These are phyloP conservation scores for Calonectria fujianensis DNA, from an alignment of 2,329 filamentous ascomycete genomes.

Conservation along the genomic window DNA sequence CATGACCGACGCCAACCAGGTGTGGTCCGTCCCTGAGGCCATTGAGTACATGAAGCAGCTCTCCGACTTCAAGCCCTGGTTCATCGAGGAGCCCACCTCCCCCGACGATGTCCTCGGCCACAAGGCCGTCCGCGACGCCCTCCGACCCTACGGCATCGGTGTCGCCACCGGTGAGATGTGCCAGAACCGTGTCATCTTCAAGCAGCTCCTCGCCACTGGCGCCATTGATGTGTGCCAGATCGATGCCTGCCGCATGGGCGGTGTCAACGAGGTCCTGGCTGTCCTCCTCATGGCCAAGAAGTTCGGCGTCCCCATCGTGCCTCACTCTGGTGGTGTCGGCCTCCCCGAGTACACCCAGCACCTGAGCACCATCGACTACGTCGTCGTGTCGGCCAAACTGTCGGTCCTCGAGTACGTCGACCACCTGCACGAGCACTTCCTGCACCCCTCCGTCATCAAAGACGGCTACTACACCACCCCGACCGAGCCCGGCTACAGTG, in stretches of 20 bases:
- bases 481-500: slow-evolving; percentile 88
- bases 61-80: slow-evolving; percentile 90
- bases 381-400: slow-evolving; percentile 87
- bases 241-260: slow-evolving; percentile 91
- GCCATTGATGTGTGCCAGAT: slow-evolving; percentile 93
- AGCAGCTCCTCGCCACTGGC: slow-evolving; percentile 87
- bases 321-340: slow-evolving; percentile 92
- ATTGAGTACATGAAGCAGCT: slow-evolving; percentile 91
- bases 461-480: slow-evolving; percentile 94
- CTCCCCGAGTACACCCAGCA: slow-evolving; percentile 96
- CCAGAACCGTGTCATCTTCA: slow-evolving; percentile 95
- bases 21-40: slow-evolving; percentile 93
- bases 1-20: slow-evolving; percentile 96
- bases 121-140: slow-evolving; percentile 87
- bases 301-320: slow-evolving; percentile 87
- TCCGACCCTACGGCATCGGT: slow-evolving; percentile 83
- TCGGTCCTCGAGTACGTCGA: slow-evolving; percentile 94
- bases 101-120: slow-evolving; percentile 94
- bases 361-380: slow-evolving; percentile 93
- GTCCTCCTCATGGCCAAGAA: slow-evolving; percentile 90
- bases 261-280: slow-evolving; percentile 94
- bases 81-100: slow-evolving; percentile 95
- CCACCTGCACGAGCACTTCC: slow-evolving; percentile 94
- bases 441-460: slow-evolving; percentile 86
- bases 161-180: slow-evolving; percentile 97